Evolutionary conservation across 306 rosid genomes (phyloP), one percentile per base, ranked within the genome.

Genomic region (Hylodesmum podocarpum): DNA sequence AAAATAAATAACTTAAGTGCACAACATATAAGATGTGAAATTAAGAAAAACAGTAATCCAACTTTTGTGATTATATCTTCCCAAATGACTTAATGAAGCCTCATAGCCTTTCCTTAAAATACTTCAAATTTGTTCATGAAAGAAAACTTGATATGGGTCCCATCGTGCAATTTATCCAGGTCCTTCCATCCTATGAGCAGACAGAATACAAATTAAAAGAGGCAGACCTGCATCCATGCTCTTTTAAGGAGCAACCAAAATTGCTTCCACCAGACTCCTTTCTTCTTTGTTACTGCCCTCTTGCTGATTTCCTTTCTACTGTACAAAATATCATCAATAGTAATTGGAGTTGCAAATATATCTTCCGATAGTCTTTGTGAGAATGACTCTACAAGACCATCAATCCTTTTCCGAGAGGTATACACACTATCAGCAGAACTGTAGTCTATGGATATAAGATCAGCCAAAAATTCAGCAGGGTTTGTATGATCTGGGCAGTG

Each of bases 401-500:
- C 90, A 54, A 92, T 83, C 84, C 96, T 89, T 81, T 90, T 92
- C 74, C 72, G 80, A 70, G 97, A 92, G 61, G 93, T 89, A 77
- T 80, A 85, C 67, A 90, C 98, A 84, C 91, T 89, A 34, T 89
- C 96, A 37, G 96, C 83, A 85, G 96, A 91, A 81, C 96, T 90
- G 71, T 92, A 94, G 86, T 94, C 98, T 19, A 89, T 51, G 61
- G 98, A 94, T 88, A 94, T 89, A 66, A 94, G 98, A 90, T 94
- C 98, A 6, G 96, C 98, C 67, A 94, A 84, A 86, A 89, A 94
- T 79, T 94, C 98, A 41, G 97, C 98, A 6, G 98, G 97, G 73
- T 89, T 94, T 74, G 78, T 94, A 79, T 94, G 95, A 53, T 83
- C 93, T 8, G 98, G 96, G 83, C 97, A 94, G 69, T 34, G 51